A percentile compares a stretch with the other conserved stretches of the same genome.
These are phyloP conservation scores for Penicillium pulvis DNA, from an alignment of 495 filamentous ascomycete species.

Conservation along the genomic window DNA sequence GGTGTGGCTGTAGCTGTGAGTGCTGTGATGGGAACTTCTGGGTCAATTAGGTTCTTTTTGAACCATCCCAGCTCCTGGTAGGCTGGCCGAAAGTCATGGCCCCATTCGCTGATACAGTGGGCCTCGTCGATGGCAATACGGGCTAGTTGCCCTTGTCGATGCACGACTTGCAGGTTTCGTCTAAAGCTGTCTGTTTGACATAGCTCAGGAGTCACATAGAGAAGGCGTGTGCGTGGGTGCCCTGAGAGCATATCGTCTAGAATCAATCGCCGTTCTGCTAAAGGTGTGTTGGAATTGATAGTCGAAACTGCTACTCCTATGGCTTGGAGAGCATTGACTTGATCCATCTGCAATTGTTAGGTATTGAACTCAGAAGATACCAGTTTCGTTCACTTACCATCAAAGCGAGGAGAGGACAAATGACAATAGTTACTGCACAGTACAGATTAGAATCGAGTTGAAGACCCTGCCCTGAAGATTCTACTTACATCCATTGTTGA, in stretches of 20 bases:
- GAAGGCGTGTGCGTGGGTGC: slow-evolving; percentile 77
- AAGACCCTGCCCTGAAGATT: neutral
- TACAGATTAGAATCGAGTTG: slow-evolving; percentile 8
- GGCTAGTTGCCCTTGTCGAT: slow-evolving; percentile 78
- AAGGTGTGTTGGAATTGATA: slow-evolving; percentile 78
- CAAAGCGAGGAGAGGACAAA: slow-evolving; percentile 86
- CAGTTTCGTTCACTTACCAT: slow-evolving; percentile 68
- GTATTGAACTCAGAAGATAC: neutral
- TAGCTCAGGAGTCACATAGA: slow-evolving; percentile 93
- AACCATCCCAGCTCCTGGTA: slow-evolving; percentile 92
- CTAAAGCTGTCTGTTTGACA: slow-evolving; percentile 81
- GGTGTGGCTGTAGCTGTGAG: slow-evolving; percentile 88
- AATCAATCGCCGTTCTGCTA: slow-evolving; percentile 64
- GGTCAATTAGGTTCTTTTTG: slow-evolving; percentile 70
- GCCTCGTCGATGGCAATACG: slow-evolving; percentile 92
- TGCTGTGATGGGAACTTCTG: slow-evolving; percentile 84
- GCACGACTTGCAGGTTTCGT: slow-evolving; percentile 67
- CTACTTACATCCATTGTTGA: slow-evolving; percentile 76
- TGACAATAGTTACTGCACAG: slow-evolving; percentile 76
- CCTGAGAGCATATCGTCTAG: slow-evolving; percentile 81
- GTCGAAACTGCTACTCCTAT: slow-evolving; percentile 79
- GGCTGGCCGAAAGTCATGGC: slow-evolving; percentile 92
- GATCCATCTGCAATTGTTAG: slow-evolving; percentile 66
- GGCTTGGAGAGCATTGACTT: slow-evolving; percentile 77
- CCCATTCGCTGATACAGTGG: slow-evolving; percentile 98